These are phyloP conservation scores for Penicillium verhagenii DNA, from an alignment of 495 filamentous ascomycete genomes.

Conservation along the genomic window DNA sequence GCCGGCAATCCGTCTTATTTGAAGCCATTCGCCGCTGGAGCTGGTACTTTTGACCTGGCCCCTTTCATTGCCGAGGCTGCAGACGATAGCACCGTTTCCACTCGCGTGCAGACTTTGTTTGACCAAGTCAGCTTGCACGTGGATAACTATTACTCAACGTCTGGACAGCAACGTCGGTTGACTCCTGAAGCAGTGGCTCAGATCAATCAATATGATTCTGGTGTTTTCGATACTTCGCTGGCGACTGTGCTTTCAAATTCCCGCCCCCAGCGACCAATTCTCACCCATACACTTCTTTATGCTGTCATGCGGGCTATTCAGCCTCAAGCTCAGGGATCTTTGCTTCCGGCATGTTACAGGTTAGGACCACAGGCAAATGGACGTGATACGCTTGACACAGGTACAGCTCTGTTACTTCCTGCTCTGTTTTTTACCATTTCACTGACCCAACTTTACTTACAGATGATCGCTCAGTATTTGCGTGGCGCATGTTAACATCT, in stretches of 20 bases:
- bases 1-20: not conserved
- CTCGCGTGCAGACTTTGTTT: constrained; percentile 22
- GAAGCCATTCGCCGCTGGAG: not conserved
- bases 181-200: not conserved
- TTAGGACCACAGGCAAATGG: not conserved
- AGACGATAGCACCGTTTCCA: constrained; percentile 22
- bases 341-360: constrained; percentile 18
- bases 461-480: constrained; percentile 14
- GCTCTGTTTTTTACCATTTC: not conserved
- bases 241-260: constrained; percentile 12
- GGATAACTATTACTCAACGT: constrained; percentile 29
- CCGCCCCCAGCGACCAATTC: constrained; percentile 11
- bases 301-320: constrained; percentile 19
- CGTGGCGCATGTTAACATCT: constrained; percentile 29
- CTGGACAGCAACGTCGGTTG: not conserved
- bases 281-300: constrained; percentile 21
- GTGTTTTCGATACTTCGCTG: constrained; percentile 10
- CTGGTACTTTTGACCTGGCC: constrained; percentile 2
- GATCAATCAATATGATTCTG: constrained; percentile 19
- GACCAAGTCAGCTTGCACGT: constrained; percentile 29
- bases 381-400: too few relatives aligned
- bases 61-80: constrained; percentile 19
- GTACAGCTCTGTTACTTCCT: not conserved
- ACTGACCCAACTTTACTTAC: not conserved
- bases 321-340: constrained; percentile 2